These are phyloP conservation scores for Calendula officinalis DNA, from an alignment of 129 eudicot genomes.

Conservation along the genomic window DNA sequence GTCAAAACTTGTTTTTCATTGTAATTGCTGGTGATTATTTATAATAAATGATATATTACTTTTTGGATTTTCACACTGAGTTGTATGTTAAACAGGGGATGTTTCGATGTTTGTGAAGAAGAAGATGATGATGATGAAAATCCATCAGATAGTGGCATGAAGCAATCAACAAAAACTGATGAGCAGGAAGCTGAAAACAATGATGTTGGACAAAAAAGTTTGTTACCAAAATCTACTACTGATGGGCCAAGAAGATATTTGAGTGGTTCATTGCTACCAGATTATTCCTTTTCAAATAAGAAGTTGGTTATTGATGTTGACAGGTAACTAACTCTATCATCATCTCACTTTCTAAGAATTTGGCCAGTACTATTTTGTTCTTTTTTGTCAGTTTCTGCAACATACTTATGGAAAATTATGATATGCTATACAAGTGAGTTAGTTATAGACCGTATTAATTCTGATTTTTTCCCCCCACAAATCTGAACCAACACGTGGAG, in stretches of 20 bases:
- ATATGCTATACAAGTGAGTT: no score
- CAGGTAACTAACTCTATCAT: slow-evolving; percentile 45
- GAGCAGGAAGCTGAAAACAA: slow-evolving; percentile 49
- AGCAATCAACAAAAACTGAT: slow-evolving; percentile 36
- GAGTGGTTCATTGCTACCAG: slow-evolving; percentile 77
- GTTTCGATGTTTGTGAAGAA: slow-evolving; percentile 85
- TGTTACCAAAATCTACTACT: slow-evolving; percentile 38
- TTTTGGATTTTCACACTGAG: slow-evolving; percentile 11
- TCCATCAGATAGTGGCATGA: slow-evolving; percentile 42
- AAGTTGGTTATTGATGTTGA: slow-evolving; percentile 50
- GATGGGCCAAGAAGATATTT: slow-evolving; percentile 47
- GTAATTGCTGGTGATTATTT: not conserved
- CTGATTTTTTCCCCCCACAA: no score
- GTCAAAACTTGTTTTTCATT: slow-evolving; percentile 2
- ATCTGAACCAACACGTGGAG: no score
- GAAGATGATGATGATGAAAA: slow-evolving; percentile 46
- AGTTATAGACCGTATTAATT: no score
- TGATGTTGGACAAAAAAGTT: slow-evolving; percentile 35
- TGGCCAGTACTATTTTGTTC: not conserved
- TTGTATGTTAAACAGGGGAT: slow-evolving; percentile 58
- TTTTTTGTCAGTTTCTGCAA: not conserved
- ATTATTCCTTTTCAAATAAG: slow-evolving; percentile 49
- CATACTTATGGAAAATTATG: not conserved
- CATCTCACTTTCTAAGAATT: slow-evolving; percentile 5
- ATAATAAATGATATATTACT: not conserved